Evolutionary conservation across 2,329 filamentous ascomycete species (phyloP).

Genomic region (Sporothrix inflata): DNA sequence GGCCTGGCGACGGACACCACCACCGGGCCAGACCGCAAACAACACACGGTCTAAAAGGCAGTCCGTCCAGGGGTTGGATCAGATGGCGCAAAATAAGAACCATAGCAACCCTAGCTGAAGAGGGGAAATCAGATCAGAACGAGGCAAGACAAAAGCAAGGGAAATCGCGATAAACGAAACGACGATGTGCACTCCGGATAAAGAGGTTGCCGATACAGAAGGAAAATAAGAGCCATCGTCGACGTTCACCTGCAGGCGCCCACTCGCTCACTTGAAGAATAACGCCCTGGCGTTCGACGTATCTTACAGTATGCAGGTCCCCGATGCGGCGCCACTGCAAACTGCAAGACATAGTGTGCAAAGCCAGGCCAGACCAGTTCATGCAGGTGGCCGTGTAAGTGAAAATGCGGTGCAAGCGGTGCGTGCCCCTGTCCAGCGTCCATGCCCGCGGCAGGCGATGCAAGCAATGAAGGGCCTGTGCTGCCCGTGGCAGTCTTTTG

Average conservation of each 20-base stretch:
- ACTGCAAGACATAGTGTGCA: conserved; percentile 3
- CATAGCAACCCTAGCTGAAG: neutral
- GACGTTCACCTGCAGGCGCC: neutral
- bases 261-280: conserved; percentile 1
- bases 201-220: neutral
- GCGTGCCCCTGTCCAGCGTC: neutral
- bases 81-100: neutral
- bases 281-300: neutral
- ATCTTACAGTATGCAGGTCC: conserved; percentile 12
- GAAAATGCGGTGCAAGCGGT: neutral
- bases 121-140: neutral
- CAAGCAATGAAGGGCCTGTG: conserved; percentile 5
- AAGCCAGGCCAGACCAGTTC: neutral
- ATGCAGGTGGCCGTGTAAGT: conserved; percentile 19
- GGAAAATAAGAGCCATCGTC: conserved; percentile 2
- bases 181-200: neutral
- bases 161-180: conserved; percentile 16
- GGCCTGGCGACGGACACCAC: conserved; percentile 20
- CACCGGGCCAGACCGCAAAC: conserved; percentile 24
- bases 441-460: conserved; percentile 17
- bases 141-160: neutral
- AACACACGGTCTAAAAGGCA: neutral
- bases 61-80: conserved; percentile 14
- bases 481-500: conserved; percentile 1
- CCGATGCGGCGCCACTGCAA: conserved; percentile 16